Percentiles rank a stretch among this genome's conserved stretches.
Conservation (phyloP, 768 basidiomycete species). For the Leccinum boreale region DNA sequence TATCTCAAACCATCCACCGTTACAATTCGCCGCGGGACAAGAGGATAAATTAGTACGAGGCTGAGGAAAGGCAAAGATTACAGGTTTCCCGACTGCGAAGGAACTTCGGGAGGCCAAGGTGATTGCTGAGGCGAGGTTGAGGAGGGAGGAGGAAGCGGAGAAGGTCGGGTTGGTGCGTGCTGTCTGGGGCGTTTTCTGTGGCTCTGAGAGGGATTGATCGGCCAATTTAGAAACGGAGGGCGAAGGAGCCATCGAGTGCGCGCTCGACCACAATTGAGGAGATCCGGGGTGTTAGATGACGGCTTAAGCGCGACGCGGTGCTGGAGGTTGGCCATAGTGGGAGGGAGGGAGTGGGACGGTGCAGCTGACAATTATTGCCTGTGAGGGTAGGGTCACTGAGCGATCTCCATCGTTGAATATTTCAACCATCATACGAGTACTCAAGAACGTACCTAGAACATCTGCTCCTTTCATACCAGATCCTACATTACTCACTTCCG, state of each 20-base stretch:
- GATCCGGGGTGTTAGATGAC: too few species aligned
- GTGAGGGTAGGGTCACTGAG: too few species aligned
- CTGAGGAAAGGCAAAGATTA: constrained; percentile 71
- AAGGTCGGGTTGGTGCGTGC: constrained; percentile 62
- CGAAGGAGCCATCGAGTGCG: constrained; percentile 41
- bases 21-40: constrained; percentile 77
- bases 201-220: constrained; percentile 15
- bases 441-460: too few species aligned
- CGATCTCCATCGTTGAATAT: too few species aligned
- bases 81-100: constrained; percentile 77
- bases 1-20: constrained; percentile 55
- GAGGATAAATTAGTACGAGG: constrained; percentile 67
- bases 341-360: too few species aligned
- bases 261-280: constrained; percentile 38
- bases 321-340: too few species aligned
- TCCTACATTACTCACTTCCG: too few species aligned
- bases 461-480: too few species aligned
- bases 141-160: constrained; percentile 68
- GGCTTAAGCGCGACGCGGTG: too few species aligned
- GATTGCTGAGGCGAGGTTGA: constrained; percentile 57
- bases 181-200: neutral
- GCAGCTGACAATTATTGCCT: too few species aligned
- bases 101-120: constrained; percentile 73
- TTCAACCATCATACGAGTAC: too few species aligned
- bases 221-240: constrained; percentile 57